Evolutionary conservation across 176 grass and related monocot genomes (phyloP), one percentile per base, ranked within the genome.

Genomic region (Paspalum vaginatum): DNA sequence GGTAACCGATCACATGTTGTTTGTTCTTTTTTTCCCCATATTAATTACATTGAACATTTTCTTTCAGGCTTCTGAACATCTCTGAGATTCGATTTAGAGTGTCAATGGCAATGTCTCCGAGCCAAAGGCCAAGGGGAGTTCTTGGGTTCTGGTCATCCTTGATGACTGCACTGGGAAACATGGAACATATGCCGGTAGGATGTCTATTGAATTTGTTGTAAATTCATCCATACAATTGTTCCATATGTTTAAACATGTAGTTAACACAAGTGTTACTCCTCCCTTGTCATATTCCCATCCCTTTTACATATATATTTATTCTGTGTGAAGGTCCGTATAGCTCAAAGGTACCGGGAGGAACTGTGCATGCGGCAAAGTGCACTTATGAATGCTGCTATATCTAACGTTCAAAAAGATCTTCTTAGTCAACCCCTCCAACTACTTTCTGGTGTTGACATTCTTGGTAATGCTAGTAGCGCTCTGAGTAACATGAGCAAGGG

Each of bases 401-500:
- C 95, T 43, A 94, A 92, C 61, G 93, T 98, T 69, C 92, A 94
- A 77, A 98, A 98, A 53, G 95, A 98, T 86, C 84, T 98, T 85
- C 92, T 98, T 87, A 95, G 90, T 65, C 95, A 95, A 83, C 95
- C 95, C 68, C 88, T 98, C 83, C 90, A 94, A 76, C 84, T 98
- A 74, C 95, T 98, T 79, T 98, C 95, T 13, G 95, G 95, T 52
- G 92, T 98, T 92, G 95, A 98, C 68, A 95, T 98, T 88, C 90
- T 98, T 90, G 95, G 95, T 81, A 98, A 98, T 73, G 95, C 95
- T 50, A 98, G 95, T 88, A 98, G 95, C 13, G 95, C 95, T 49
- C 76, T 98, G 67, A 95, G 95, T 85, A 98, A 94, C 76, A 98
- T 98, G 95, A 98, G 95, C 81, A 98, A 98, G 93, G 92, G 95